phyloP scores from a whole-genome alignment of 2,329 filamentous ascomycete species.

The Raffaelea arxii region DNA sequence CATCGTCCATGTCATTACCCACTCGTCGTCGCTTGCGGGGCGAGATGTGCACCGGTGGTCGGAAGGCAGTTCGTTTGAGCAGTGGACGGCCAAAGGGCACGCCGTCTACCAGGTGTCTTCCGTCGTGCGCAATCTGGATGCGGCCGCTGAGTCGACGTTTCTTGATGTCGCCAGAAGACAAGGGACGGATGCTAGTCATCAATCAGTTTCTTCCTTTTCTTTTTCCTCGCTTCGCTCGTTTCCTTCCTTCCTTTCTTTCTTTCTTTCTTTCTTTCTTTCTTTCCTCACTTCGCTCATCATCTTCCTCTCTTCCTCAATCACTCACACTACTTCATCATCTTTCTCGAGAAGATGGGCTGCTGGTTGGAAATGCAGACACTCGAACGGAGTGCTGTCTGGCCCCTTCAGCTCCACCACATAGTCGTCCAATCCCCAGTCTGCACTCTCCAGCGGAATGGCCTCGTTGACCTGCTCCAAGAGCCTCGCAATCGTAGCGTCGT shows the following conservation, averaged over 20 bases:
- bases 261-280: too few species aligned
- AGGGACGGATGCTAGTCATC: slow-evolving; percentile 75
- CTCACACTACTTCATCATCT: slow-evolving; percentile 74
- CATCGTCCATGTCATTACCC: neutral
- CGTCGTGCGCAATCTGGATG: slow-evolving; percentile 69
- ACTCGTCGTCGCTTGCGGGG: slow-evolving; percentile 46
- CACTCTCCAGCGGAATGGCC: slow-evolving; percentile 69
- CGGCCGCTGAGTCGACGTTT: slow-evolving; percentile 65
- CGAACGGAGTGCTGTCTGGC: slow-evolving; percentile 52
- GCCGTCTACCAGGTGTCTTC: slow-evolving; percentile 76
- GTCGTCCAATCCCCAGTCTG: slow-evolving; percentile 79
- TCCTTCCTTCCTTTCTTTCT: too few species aligned
- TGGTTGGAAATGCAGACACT: slow-evolving; percentile 78
- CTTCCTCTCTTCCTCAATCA: too few species aligned
- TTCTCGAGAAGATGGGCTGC: slow-evolving; percentile 63
- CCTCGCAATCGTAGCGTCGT: slow-evolving; percentile 61
- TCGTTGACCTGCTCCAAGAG: slow-evolving; percentile 73
- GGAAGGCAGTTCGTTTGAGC: slow-evolving; percentile 45
- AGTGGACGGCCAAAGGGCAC: slow-evolving; percentile 71
- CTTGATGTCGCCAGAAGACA: slow-evolving; percentile 65
- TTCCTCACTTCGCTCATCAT: too few species aligned
- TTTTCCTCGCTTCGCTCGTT: too few species aligned
- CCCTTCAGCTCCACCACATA: slow-evolving; percentile 69
- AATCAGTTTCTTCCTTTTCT: too few species aligned
- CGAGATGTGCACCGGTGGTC: slow-evolving; percentile 62